phyloP scores from a whole-genome alignment of 2,329 filamentous ascomycete species.

The Orbilia brochopaga region DNA sequence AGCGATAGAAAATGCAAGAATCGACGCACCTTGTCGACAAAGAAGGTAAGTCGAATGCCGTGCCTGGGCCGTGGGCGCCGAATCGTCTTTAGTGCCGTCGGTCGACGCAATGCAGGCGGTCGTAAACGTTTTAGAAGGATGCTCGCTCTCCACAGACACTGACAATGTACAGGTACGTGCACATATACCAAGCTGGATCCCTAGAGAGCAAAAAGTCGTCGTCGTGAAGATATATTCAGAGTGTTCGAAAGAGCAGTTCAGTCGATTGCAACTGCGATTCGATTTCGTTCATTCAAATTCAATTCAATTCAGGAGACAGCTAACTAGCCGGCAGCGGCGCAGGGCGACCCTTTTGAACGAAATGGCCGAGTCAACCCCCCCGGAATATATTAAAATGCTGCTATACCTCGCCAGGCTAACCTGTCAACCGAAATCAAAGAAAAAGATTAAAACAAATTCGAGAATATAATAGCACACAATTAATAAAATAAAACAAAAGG shows the following conservation, averaged over 20 bases:
- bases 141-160: not conserved
- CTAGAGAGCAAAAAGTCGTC: no score
- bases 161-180: not conserved
- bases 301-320: not conserved
- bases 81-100: not conserved
- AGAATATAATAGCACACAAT: no score
- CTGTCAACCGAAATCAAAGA: no score
- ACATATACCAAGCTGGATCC: no score
- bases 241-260: no score
- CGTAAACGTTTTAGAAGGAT: conserved; percentile 5
- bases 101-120: conserved; percentile 28
- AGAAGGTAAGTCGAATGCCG: not conserved
- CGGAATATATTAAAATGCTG: no score
- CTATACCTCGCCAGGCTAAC: no score
- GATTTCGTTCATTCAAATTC: not conserved
- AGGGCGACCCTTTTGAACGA: conserved; percentile 3
- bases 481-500: no score
- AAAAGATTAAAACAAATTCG: no score
- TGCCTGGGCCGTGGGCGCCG: conserved; percentile 12
- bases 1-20: not conserved
- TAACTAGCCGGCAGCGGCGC: not conserved
- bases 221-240: no score
- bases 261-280: no score
- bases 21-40: not conserved
- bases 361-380: not conserved